Conservation (phyloP, 208 protist species). For the Acanthamoeba divionensis region DNA sequence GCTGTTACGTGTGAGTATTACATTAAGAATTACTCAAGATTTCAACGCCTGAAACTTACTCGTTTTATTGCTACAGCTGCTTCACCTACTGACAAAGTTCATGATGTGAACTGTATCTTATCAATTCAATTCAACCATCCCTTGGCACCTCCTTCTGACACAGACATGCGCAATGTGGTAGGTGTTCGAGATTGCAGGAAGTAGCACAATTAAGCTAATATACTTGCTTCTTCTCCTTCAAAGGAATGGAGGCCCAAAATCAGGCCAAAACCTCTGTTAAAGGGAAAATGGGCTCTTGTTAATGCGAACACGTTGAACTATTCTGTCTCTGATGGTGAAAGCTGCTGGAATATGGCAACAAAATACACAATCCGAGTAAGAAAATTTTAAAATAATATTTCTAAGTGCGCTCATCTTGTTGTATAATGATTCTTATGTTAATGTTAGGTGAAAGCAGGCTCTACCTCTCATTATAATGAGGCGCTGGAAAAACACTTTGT, state of each 20-base stretch:
- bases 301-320: background rate
- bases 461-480: background rate
- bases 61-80: background rate
- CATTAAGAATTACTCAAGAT: background rate
- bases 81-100: background rate
- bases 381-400: background rate
- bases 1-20: background rate
- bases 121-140: conserved; percentile 36
- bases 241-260: conserved; percentile 15
- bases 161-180: background rate
- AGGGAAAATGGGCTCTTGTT: background rate
- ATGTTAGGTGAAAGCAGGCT: background rate
- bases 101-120: background rate
- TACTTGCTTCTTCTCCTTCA: background rate
- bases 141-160: background rate
- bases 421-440: background rate
- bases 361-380: conserved; percentile 30
- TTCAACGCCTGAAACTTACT: background rate
- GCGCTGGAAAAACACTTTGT: background rate
- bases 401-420: background rate
- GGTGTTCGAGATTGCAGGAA: background rate
- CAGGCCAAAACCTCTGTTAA: background rate
- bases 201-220: background rate
- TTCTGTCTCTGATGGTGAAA: background rate
- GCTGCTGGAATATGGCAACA: background rate